Base-by-base conservation (phyloP, 495 filamentous ascomycete species). In the Recurvomyces mirabilis region DNA sequence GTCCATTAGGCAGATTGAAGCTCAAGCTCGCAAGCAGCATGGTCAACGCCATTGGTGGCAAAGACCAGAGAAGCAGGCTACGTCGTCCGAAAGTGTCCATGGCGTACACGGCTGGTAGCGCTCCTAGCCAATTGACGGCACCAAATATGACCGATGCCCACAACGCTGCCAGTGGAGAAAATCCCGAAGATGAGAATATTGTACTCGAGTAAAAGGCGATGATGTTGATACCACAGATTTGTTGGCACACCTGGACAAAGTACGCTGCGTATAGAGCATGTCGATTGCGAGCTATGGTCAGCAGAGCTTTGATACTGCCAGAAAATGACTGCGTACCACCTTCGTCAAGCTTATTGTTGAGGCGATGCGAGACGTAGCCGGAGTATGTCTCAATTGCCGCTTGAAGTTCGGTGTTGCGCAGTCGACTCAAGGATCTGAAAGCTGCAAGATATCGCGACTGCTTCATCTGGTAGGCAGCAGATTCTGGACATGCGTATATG, bases 201-300 rank as follows among this genome's bases (percentile, higher is more conserved):
- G 54, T 51, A 14, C 51, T 38, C 30, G 35, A 38, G 43, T 47
- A 54, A 43, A 50, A 57, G 28, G 54, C 54, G 14, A 57, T 51
- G 41, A 57, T 47, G 31, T 57, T 57, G 31, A 57, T 52, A 15
- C 54, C 54, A 28, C 46, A 57, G 13, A 55, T 15, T 37, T 53
- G 51, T 36, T 52, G 48, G 10, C 29, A 35, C 18, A 47, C 20
- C 46, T 51, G 51, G 36, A 55, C 47, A 11, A 38, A 43, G 36
- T 38, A 42, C 15, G 42, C 30, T 9, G 52, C 52, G 20, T 13
- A 41, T 17, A 46, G 19, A 7, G 49, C 49, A n/a, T 41, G 49
- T 7, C 42, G 35, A 20, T 52, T 52, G 10, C 49, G 42, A 1
- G 49, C 34, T 7, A 46, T 35, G 12, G 33, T 52, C 15, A 46